Base-by-base conservation (phyloP, 164 flowering plant genomes). In the Buxus sempervirens region DNA sequence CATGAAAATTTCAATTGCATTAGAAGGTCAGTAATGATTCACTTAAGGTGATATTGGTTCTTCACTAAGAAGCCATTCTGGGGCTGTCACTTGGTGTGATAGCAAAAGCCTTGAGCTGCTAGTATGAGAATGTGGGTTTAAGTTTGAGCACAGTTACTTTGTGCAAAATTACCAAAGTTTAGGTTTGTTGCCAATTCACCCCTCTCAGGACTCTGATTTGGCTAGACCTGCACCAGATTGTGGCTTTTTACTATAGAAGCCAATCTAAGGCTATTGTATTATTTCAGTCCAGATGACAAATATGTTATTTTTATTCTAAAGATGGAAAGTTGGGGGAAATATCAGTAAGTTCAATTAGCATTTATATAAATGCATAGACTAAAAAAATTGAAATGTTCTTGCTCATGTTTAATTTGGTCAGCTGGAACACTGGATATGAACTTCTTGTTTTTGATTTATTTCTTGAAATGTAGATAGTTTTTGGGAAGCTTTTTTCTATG, bases 321-420 rank as follows among this genome's bases (percentile, higher is more conserved):
- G 18, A 61, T 20, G 23, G 51, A 49, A 42, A 42, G 20, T 27
- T 6, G 45, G 45, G 65, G 36, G 48, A 63, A 32, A 32, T 32
- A 48, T 63, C 23, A 23, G 65, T 32, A 45, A 63, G 66, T 63
- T 42, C 32, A 63, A 16, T 62, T 62, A 24, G 48, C 36, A 63
- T 21, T 26, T 24, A 63, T 22, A 54, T 48, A 59, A 26, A 20
- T 28, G 15, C 41, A 18, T 12, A 28, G 21, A 4, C 7, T 36
- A 0, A 8, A 18, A 60, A 1, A 20, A 32, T 2, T 23, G 28
- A n/a, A 28, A 60, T 45, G 41, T 20, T 49, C 16, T 48, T 67
- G 23, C 9, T 56, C 20, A n/a, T 23, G 55, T 0, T 26, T n/a
- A 2, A 25, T 54, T n/a, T 69, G 38, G 54, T 54, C 15, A 63